Base-by-base conservation (phyloP, 2,329 filamentous ascomycete genomes). In the Beauveria varroae region DNA sequence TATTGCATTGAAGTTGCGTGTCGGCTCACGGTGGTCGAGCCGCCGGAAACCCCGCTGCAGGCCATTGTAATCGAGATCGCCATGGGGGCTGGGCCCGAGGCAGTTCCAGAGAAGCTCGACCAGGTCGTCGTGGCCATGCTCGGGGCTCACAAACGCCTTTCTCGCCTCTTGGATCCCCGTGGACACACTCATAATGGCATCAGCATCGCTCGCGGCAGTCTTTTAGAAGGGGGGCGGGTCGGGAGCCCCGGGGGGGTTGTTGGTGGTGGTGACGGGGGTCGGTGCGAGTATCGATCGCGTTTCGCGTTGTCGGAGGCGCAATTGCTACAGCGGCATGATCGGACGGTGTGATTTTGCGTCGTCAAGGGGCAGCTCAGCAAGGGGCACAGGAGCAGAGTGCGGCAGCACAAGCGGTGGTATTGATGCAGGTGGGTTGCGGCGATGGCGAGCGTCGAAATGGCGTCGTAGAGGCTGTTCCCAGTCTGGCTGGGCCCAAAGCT, bases 21-120 rank as follows among this genome's bases (percentile, higher is more conserved):
- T 44, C n/a, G 46, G 68, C 79, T 76, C 71, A 96, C 92, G 95
- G 74, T 99, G 95, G 74, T 98, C 93, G 70, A 98, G 91, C 75
- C 87, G 90, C 73, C 81, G 86, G 71, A 99, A 77, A 4, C 93
- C 95, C 76, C 86, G 90, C 76, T 93, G 89, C 67, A 99, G 78
- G 37, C 86, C 92, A 73, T 88, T 86, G 66, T 96, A 79, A 75
- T 98, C 93, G 68, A 99, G 81, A 73, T 91, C 87, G 63, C 91
- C 91, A 68, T 88, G 86, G 63, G 82, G 81, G 66, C 86, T 84
- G 66, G 88, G 87, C 74, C 96, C 92, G 67, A 99, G 83, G 69
- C 85, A 87, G 71, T 79, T 80, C 93, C 93, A 98, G 70, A 98
- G 84, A 73, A 86, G 82, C 76, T 91, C 87, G 69, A 97, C 85